Percentiles rank a stretch among this genome's conserved stretches.
Evolutionary conservation across 2,329 filamentous ascomycete genomes (phyloP).

Genomic region (Lasiodiplodia theobromae): DNA sequence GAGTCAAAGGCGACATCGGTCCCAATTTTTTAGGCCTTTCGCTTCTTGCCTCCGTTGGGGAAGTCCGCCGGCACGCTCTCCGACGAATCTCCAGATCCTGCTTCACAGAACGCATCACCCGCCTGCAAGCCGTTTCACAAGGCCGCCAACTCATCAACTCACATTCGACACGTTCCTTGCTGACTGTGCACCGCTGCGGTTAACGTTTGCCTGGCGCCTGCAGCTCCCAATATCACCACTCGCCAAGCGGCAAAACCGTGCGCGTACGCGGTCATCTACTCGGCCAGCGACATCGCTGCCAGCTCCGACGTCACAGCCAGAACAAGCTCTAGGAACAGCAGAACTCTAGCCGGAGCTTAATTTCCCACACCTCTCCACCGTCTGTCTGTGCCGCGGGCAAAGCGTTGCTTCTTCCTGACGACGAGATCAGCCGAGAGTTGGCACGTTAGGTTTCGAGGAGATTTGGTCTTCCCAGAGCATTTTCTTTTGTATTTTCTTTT

Average conservation of each 20-base stretch:
- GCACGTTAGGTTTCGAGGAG: not conserved
- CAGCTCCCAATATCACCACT: not conserved
- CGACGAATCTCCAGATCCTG: slow-evolving; percentile 2
- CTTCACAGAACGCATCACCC: slow-evolving; percentile 3
- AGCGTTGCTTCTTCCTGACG: not conserved
- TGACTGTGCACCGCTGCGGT: not conserved
- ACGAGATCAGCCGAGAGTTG: not conserved
- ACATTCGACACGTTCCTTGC: slow-evolving; percentile 8
- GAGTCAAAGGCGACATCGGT: slow-evolving; percentile 21
- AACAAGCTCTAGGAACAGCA: not conserved
- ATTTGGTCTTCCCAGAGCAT: not conserved
- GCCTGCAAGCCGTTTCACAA: slow-evolving; percentile 17
- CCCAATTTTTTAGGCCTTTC: not conserved
- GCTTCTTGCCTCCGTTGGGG: slow-evolving; percentile 10
- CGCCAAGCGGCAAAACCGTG: not conserved
- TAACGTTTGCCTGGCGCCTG: not conserved
- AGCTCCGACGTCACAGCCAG: not conserved
- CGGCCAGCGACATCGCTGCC: not conserved
- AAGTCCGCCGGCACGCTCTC: not conserved
- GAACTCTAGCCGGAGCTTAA: not conserved
- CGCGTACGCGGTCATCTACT: not conserved
- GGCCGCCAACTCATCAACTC: slow-evolving; percentile 12
- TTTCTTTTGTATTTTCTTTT: not conserved
- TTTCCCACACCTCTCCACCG: not conserved
- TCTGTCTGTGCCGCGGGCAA: not conserved